These are phyloP conservation scores for Anthracocystis setariae DNA, from an alignment of 1,284 basidiomycete genomes.

Conservation along the genomic window DNA sequence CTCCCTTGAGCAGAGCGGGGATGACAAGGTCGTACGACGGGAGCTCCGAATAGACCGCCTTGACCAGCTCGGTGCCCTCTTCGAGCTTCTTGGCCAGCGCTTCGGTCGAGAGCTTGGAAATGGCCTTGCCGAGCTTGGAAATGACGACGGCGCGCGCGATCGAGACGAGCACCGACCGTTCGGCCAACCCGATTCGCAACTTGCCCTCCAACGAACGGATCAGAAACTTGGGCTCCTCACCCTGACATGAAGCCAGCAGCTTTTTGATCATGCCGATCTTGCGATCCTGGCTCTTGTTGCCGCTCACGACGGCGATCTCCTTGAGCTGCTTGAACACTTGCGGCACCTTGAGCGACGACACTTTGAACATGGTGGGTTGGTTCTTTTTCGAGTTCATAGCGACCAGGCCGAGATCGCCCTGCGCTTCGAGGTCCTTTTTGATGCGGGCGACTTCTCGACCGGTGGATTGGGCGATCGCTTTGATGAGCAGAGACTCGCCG, in stretches of 20 bases:
- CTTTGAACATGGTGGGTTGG: constrained; percentile 94
- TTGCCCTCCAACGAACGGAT: constrained; percentile 96
- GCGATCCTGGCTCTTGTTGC: constrained; percentile 72
- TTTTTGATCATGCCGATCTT: constrained; percentile 97
- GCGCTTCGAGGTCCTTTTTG: constrained; percentile 90
- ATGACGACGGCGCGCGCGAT: constrained; percentile 62
- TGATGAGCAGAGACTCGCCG: constrained; percentile 91
- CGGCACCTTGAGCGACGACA: constrained; percentile 86
- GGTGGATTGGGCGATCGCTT: constrained; percentile 93
- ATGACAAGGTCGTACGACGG: constrained; percentile 93
- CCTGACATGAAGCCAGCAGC: constrained; percentile 87
- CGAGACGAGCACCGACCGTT: constrained; percentile 75
- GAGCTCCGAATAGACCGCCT: constrained; percentile 93
- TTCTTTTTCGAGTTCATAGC: constrained; percentile 92
- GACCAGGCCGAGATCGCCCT: constrained; percentile 93
- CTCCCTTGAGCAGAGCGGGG: constrained; percentile 85
- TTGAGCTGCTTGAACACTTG: constrained; percentile 72
- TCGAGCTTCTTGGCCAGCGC: constrained; percentile 81
- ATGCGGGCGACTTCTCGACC: constrained; percentile 84
- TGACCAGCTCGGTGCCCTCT: constrained; percentile 80
- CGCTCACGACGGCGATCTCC: constrained; percentile 76
- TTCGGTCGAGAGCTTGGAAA: constrained; percentile 72
- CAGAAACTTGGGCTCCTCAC: constrained; percentile 91
- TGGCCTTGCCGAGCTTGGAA: constrained; percentile 71
- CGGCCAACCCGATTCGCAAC: constrained; percentile 94